Percentiles rank a stretch among this genome's conserved stretches.
These are phyloP conservation scores for Paramyrothecium roridum DNA, from an alignment of 2,329 filamentous ascomycete species.

Conservation along the genomic window DNA sequence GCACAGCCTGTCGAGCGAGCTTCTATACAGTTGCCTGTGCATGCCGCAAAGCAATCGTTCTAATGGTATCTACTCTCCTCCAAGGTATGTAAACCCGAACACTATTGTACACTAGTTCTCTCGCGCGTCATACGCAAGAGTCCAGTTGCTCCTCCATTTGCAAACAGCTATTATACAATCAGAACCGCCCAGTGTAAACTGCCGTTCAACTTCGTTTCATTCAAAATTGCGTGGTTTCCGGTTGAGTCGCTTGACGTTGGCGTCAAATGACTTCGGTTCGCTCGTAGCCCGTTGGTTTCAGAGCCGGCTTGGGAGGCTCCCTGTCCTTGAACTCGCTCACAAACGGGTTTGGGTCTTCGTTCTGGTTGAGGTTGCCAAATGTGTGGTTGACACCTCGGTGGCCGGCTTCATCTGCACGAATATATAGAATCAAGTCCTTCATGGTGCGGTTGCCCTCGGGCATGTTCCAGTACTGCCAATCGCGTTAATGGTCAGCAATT, in stretches of 20 bases:
- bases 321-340: slow-evolving; percentile 76
- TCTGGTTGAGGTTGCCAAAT: slow-evolving; percentile 80
- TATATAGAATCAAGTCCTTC: slow-evolving; percentile 82
- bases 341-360: slow-evolving; percentile 88
- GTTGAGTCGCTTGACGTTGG: not conserved
- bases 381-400: slow-evolving; percentile 97
- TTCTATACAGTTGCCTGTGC: no score
- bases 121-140: no score
- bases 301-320: slow-evolving; percentile 61
- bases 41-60: no score
- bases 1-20: no score
- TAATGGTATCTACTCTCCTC: no score
- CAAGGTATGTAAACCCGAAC: no score
- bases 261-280: slow-evolving; percentile 70
- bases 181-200: no score
- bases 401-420: slow-evolving; percentile 84
- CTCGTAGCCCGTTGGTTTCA: slow-evolving; percentile 75
- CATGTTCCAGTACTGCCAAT: slow-evolving; percentile 79
- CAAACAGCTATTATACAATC: no score
- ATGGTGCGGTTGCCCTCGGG: slow-evolving; percentile 79
- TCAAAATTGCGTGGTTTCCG: no score
- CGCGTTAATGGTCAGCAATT: slow-evolving; percentile 4
- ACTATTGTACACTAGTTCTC: no score
- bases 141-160: no score
- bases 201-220: no score